Evolutionary conservation across 2,329 filamentous ascomycete genomes (phyloP), one percentile per base, ranked within the genome.

Genomic region (Myriosclerotinia curreyana): DNA sequence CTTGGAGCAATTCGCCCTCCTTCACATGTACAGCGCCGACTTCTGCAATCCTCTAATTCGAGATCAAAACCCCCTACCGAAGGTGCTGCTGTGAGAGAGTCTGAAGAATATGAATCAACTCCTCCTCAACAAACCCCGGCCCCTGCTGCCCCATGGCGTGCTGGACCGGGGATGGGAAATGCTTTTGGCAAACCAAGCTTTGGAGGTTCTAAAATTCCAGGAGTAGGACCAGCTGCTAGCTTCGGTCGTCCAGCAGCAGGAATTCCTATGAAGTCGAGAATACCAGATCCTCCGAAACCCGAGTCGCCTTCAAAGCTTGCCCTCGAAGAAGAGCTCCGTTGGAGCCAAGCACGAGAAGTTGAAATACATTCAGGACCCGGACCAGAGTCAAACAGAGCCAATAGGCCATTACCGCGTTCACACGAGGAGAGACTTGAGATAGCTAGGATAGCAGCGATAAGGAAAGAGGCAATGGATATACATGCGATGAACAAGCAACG

Each of bases 21-120:
- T 65, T 71, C 71, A n/a, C 72, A 73, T 67, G 65, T 71, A 60
- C 69, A 73, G 66, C 70, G 74, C 20, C 70, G 73, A 64, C 73
- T 73, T 58, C 61, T 75, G 46, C 73, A 73, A 68, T 74, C 71
- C 11, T 73, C 73, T 44, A 69, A 69, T 36, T 59, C 71, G 46
- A 62, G 66, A 51, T 66, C 65, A 34, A 69, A 68, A 61, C 70
- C 71, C 44, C 68, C 71, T 31, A 67, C 58, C 36, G 67, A 70
- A 55, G 71, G 52, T 48, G 51, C 66, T 60, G 64, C 66, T n/a
- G 3, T 66, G 12, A 44, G 60, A 59, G 65, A 69, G 40, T 62
- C 67, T 40, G 53, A 65, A 28, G 65, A 64, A 38, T 63, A 65
- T 25, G 51, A 46, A 28, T 49, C n/a, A 49, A 34, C 31, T 64